phyloP scores from a whole-genome alignment of 2,329 filamentous ascomycete species.

The Sarocladiaceae sp. region DNA sequence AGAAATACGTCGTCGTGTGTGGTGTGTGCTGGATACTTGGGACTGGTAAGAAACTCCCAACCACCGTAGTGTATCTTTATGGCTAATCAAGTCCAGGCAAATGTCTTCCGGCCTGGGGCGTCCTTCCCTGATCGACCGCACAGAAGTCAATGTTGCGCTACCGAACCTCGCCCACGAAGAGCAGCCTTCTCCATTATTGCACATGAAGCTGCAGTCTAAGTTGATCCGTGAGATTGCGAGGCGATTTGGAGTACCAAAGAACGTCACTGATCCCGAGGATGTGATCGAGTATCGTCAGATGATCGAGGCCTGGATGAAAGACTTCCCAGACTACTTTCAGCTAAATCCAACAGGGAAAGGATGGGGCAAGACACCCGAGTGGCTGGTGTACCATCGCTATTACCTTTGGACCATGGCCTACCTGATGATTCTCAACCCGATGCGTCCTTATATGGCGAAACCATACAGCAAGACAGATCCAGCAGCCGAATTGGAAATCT shows the following conservation, averaged over 20 bases:
- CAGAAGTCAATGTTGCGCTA: slow-evolving; percentile 24
- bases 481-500: slow-evolving; percentile 27
- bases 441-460: slow-evolving; percentile 39
- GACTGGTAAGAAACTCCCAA: slow-evolving; percentile 23
- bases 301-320: slow-evolving; percentile 35
- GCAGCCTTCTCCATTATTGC: slow-evolving; percentile 24
- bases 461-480: slow-evolving; percentile 20
- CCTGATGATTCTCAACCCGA: slow-evolving; percentile 39
- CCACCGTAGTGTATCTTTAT: neutral
- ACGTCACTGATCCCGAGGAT: slow-evolving; percentile 22
- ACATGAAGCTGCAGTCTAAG: slow-evolving; percentile 30
- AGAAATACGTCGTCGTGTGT: slow-evolving; percentile 25
- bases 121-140: slow-evolving; percentile 28
- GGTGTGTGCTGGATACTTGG: slow-evolving; percentile 27
- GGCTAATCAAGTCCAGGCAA: slow-evolving; percentile 19
- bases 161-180: slow-evolving; percentile 27
- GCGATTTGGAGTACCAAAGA: slow-evolving; percentile 24
- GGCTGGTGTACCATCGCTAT: slow-evolving; percentile 39
- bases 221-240: slow-evolving; percentile 23
- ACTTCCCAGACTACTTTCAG: slow-evolving; percentile 25
- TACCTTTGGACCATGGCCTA: slow-evolving; percentile 38
- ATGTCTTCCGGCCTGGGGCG: slow-evolving; percentile 27
- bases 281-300: slow-evolving; percentile 25
- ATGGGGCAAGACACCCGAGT: slow-evolving; percentile 14
- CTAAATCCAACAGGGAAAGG: slow-evolving; percentile 5